Evolutionary conservation across 1,139 yeast species (phyloP), one percentile per base, ranked within the genome.

Genomic region (Magnusiomyces ingens): DNA sequence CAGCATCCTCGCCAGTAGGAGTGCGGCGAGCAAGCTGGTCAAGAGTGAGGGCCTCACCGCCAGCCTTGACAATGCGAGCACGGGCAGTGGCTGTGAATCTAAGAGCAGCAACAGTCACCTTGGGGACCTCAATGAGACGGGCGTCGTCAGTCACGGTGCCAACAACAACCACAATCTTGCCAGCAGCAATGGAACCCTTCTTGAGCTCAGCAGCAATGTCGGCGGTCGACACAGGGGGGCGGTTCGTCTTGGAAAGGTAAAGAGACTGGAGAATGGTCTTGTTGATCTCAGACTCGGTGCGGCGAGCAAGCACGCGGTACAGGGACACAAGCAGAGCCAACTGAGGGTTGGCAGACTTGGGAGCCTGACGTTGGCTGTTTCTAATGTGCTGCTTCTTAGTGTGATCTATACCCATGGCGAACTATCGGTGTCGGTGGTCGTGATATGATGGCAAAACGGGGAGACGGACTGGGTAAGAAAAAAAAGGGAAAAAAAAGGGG

Each of bases 231-330:
- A 93, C 98, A 65, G 99, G 99, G 71, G 99, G 99, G 82, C 96
- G 89, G 97, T 93, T 94, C 77, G 84, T 80, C 91, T 93, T 93
- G 66, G 98, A 91, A 73, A 93, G 83, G 88, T 89, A 93, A 77
- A 94, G 85, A 73, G 93, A 81, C 77, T 79, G 88, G 75, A 94
- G 87, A 79, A 93, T 77, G 69, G 90, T 90, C 85, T 87, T 89
- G 97, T 94, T 93, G 94, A 93, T 93, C 78, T 95, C 89, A 60
- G 76, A 62, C 76, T 90, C 97, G 71, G 98, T 93, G 81, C 99
- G 96, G 87, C 99, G 97, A 80, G 98, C 97, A 79, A 93, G 84
- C 95, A 89, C 94, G 73, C 97, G 79, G 88, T 91, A 93, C 71
- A 93, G 83, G 85, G 91, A 91, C 76, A 93, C 99, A 79, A 93